Base-by-base conservation (phyloP, 129 eudicot species). In the Chrysanthemum lavandulifolium region DNA sequence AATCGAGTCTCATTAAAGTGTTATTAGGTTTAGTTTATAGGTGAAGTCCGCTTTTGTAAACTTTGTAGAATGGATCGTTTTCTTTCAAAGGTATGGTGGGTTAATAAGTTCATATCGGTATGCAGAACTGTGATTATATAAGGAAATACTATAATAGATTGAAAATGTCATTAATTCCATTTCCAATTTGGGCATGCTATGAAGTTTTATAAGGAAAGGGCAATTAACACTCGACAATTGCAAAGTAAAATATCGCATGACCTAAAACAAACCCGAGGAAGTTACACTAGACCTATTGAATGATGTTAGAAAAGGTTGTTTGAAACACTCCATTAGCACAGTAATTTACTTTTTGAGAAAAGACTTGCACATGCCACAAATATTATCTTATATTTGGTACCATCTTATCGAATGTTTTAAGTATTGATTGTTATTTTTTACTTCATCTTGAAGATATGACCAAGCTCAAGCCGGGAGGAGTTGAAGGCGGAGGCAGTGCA, bases 391-490 rank as follows among this genome's bases (percentile, higher is more conserved):
- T 6, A 53, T 63, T 19, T 54, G 31, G 45, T 63, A 56, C 40
- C 69, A 21, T 36, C 3, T 25, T 58, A 5, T 73, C 8, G 1
- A 25, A 49, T 58, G 40, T 15, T 43, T 40, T 40, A 72, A 48
- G 13, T 69, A 48, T 54, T 55, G 19, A 56, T 25, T 53, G 18
- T 53, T 77, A 16, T 21, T 33, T 52, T 18, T 1, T 23, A 8
- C n/a, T 13, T 82, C 18, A 50, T 75, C 19, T 62, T 83, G 79
- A 76, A 93, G 98, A 61, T 80, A 80, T 83, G 92, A 92, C 76
- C 96, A 80, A 73, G 80, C 98, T n/a, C 95, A 84, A 75, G 82
- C 66, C 83, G 65, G 88, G 89, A 43, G 91, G 73, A 11, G 84
- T 74, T 56, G 88, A 75, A 52, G 86, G 80, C 21, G 85, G 48